phyloP scores from a whole-genome alignment of 1,139 yeast species.

The Debaryomycetaceae sp. region DNA sequence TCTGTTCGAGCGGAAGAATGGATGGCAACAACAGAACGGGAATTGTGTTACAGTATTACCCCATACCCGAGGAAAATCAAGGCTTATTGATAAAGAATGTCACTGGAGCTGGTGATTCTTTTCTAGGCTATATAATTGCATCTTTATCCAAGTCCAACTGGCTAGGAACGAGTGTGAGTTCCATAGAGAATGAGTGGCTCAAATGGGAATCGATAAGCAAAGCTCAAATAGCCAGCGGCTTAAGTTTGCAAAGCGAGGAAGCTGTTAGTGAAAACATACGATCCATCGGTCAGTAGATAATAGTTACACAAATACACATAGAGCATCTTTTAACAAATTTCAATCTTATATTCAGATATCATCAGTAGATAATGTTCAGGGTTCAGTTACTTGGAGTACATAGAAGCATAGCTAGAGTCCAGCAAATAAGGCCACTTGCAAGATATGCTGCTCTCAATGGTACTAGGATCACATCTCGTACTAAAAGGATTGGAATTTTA shows the following conservation, averaged over 20 bases:
- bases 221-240: conserved; percentile 56
- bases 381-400: background rate
- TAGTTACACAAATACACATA: background rate
- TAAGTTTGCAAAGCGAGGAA: conserved; percentile 32
- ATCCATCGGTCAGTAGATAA: background rate
- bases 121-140: conserved; percentile 49
- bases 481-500: background rate
- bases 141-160: conserved; percentile 23
- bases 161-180: conserved; percentile 19
- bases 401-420: background rate
- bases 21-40: conserved; percentile 35
- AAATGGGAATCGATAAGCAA: conserved; percentile 35
- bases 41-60: conserved; percentile 61
- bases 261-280: conserved; percentile 22
- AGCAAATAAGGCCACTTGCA: background rate
- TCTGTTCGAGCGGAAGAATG: conserved; percentile 15
- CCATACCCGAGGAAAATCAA: conserved; percentile 39
- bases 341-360: no score
- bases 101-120: conserved; percentile 75
- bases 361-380: background rate
- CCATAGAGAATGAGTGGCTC: conserved; percentile 29
- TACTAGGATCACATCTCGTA: background rate
- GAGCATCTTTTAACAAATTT: no score
- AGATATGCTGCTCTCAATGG: background rate
- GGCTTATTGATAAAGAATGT: conserved; percentile 43